A percentile compares a stretch with the other conserved stretches of the same genome.
Evolutionary conservation across 805 yeast genomes (phyloP).

Genomic region (Myxozyma kluyveri): DNA sequence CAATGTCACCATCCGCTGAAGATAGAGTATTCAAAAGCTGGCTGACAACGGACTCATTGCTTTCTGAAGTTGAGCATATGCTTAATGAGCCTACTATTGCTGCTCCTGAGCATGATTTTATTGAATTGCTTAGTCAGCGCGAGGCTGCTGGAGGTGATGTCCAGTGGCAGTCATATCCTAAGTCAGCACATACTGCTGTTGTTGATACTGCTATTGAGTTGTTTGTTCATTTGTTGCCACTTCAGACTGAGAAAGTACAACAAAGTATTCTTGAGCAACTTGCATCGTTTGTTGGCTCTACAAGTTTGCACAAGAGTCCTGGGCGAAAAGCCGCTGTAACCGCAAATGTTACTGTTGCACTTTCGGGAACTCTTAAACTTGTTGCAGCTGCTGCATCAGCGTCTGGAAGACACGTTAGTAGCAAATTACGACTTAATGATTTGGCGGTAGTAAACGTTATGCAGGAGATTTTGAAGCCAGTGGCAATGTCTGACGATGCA

Average conservation of each 20-base stretch:
- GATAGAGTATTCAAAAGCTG: slow-evolving; percentile 30
- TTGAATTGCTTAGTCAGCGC: slow-evolving; percentile 19
- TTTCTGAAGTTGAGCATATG: slow-evolving; percentile 28
- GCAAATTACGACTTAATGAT: background rate
- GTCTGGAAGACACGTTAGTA: too few species aligned
- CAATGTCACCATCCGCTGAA: too few species aligned
- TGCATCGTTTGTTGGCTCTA: slow-evolving; percentile 52
- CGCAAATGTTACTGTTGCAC: slow-evolving; percentile 61
- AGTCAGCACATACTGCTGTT: slow-evolving; percentile 46
- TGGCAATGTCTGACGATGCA: slow-evolving; percentile 36
- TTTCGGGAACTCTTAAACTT: slow-evolving; percentile 51
- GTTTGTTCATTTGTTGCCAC: slow-evolving; percentile 67
- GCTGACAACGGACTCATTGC: slow-evolving; percentile 29
- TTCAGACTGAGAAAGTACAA: slow-evolving; percentile 73
- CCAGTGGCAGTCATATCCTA: slow-evolving; percentile 26
- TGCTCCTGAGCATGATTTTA: slow-evolving; percentile 33
- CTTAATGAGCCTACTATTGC: slow-evolving; percentile 32
- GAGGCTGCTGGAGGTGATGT: slow-evolving; percentile 11
- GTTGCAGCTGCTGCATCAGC: slow-evolving; percentile 14
- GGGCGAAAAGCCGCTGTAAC: slow-evolving; percentile 50
- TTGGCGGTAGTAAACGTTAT: slow-evolving; percentile 45
- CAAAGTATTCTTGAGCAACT: slow-evolving; percentile 82
- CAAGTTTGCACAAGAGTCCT: slow-evolving; percentile 36
- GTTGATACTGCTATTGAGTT: slow-evolving; percentile 79
- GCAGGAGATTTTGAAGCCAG: slow-evolving; percentile 48